Evolutionary conservation across 305 asterid species (phyloP), one percentile per base, ranked within the genome.

Genomic region (Fraxinus sp.): DNA sequence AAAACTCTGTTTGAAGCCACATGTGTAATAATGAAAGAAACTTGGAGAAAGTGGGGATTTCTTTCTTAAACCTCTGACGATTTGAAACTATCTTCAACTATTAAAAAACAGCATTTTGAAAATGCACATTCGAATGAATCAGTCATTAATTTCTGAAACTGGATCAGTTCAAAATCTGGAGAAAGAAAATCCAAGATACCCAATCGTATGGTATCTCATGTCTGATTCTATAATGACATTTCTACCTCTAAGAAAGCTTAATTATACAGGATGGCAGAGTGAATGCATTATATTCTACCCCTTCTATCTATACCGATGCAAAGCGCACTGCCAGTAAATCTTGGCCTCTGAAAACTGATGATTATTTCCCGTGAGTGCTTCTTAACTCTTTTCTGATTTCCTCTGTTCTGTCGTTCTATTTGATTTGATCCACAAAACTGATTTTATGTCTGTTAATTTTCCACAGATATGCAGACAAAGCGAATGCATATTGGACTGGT

Each of bases 201-300:
- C 39, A 70, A 32, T 70, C 10, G 1, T 70, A 70, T 4, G 75
- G 39, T 5, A 30, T 70, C 75, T 70, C 75, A 10, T 70, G 20
- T 70, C 36, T 14, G 30, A 70, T 32, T 22, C 32, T 20, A 22
- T 22, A 62, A 62, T 30, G 16, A 70, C n/a, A 28, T 28, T 28
- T 26, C 74, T 68, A 30, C 37, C 39, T 83, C 71, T 85, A 62
- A 84, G 77, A 33, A 44, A 72, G 64, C 59, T 76, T 39, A 7
- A 26, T 80, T 87, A 78, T 76, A 79, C 95, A 94, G 98, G 97
- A 93, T 83, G 98, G 98, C 52, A 90, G 92, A 79, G 89, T 94
- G 77, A 93, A 94, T 90, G 97, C 93, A 44, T 85, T 94, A 82
- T 94, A 94, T 88, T 94, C 98, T 80, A 93, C 98, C 7, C 98